phyloP scores from a whole-genome alignment of 495 filamentous ascomycete species.

The Diplogelasinospora grovesii region DNA sequence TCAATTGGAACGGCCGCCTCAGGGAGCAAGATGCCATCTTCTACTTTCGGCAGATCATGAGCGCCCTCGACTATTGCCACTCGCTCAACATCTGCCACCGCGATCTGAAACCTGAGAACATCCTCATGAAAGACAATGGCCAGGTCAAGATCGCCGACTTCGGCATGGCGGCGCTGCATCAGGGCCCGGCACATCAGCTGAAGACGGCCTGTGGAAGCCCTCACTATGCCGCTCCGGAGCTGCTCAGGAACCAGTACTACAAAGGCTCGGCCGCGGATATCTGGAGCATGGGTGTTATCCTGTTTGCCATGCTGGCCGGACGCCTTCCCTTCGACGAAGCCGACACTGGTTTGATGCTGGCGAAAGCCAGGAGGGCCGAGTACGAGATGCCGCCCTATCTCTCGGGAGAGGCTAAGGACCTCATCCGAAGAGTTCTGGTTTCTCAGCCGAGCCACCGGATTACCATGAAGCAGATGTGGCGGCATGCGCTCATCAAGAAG shows the following conservation, averaged over 20 bases:
- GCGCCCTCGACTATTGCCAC: slow-evolving; percentile 88
- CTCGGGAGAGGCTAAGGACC: slow-evolving; percentile 64
- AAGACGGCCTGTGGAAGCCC: slow-evolving; percentile 91
- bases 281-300: slow-evolving; percentile 90
- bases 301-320: slow-evolving; percentile 76
- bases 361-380: slow-evolving; percentile 59
- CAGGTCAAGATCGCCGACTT: slow-evolving; percentile 94
- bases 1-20: slow-evolving; percentile 60
- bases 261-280: slow-evolving; percentile 80
- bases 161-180: slow-evolving; percentile 93
- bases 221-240: slow-evolving; percentile 91
- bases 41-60: slow-evolving; percentile 87
- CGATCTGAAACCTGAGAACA: slow-evolving; percentile 96
- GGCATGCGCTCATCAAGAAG: slow-evolving; percentile 72
- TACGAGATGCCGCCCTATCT: slow-evolving; percentile 67
- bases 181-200: slow-evolving; percentile 60
- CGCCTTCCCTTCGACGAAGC: slow-evolving; percentile 76
- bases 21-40: slow-evolving; percentile 72
- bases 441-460: slow-evolving; percentile 70
- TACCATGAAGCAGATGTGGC: slow-evolving; percentile 70
- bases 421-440: slow-evolving; percentile 69
- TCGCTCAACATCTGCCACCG: slow-evolving; percentile 91
- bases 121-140: slow-evolving; percentile 63
- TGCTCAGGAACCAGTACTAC: slow-evolving; percentile 65
- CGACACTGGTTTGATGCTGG: slow-evolving; percentile 49